These are phyloP conservation scores for Fusarium sp. DNA, from an alignment of 2,329 filamentous ascomycete species.

Conservation along the genomic window DNA sequence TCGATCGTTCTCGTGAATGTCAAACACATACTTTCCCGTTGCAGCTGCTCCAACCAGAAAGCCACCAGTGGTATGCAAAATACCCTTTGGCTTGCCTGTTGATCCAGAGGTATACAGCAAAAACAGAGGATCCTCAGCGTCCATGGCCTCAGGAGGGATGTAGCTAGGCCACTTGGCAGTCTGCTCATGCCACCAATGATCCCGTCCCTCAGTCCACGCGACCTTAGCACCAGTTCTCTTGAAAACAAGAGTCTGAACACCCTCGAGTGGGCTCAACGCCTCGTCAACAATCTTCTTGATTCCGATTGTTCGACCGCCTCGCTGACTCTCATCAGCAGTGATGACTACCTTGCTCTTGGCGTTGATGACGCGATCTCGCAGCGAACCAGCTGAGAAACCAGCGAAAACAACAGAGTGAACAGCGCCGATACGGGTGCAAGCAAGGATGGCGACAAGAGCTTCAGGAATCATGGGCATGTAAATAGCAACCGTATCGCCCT, in stretches of 20 bases:
- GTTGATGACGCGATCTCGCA: slow-evolving; percentile 89
- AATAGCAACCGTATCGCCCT: slow-evolving; percentile 92
- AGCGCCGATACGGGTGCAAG: slow-evolving; percentile 87
- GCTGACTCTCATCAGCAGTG: slow-evolving; percentile 92
- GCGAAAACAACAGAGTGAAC: slow-evolving; percentile 96
- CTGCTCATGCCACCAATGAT: slow-evolving; percentile 97
- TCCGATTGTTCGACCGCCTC: slow-evolving; percentile 90
- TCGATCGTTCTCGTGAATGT: slow-evolving; percentile 86
- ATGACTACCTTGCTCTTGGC: slow-evolving; percentile 89
- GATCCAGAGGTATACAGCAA: slow-evolving; percentile 94
- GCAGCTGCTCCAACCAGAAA: slow-evolving; percentile 88
- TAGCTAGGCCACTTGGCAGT: slow-evolving; percentile 91
- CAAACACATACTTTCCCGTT: slow-evolving; percentile 96
- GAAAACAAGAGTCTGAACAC: slow-evolving; percentile 85
- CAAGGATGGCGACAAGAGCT: slow-evolving; percentile 79
- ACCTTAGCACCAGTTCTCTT: slow-evolving; percentile 90
- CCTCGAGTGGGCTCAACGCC: slow-evolving; percentile 81
- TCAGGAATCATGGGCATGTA: slow-evolving; percentile 98
- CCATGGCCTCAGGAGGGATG: slow-evolving; percentile 84
- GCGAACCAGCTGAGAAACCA: slow-evolving; percentile 91
- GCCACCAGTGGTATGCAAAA: slow-evolving; percentile 92
- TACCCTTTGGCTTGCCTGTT: slow-evolving; percentile 94
- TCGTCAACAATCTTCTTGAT: slow-evolving; percentile 98
- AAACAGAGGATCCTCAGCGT: slow-evolving; percentile 92
- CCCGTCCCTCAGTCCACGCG: slow-evolving; percentile 83